Conservation (phyloP, 352 stramenopile genomes). For the Globisporangium orthogonon region DNA sequence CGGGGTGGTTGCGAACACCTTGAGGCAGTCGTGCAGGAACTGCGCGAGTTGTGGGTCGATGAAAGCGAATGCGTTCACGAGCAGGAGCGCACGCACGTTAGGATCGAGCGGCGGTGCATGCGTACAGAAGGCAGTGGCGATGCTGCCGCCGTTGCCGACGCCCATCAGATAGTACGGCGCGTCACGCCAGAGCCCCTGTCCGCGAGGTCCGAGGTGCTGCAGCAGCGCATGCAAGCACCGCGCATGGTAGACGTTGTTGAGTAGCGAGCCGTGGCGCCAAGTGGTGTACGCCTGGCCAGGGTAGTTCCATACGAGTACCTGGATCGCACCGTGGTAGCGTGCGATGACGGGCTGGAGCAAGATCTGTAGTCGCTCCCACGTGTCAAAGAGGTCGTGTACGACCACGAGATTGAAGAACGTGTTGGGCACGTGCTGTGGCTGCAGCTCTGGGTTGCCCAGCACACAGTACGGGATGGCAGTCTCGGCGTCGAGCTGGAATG, state of each 20-base stretch:
- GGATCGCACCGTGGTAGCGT: conserved; percentile 77
- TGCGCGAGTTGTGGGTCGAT: conserved; percentile 89
- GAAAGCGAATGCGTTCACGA: conserved; percentile 88
- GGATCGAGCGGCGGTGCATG: conserved; percentile 34
- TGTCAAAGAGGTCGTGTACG: conserved; percentile 95
- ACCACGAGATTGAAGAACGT: conserved; percentile 94
- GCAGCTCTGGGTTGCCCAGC: conserved; percentile 39
- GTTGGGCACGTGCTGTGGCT: conserved; percentile 17
- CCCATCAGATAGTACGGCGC: conserved; percentile 91
- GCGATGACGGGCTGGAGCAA: conserved; percentile 86
- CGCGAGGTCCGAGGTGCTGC: conserved; percentile 25
- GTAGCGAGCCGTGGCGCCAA: conserved; percentile 78
- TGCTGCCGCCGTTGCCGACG: conserved; percentile 89
- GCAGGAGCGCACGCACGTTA: conserved; percentile 77
- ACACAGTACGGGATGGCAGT: conserved; percentile 91
- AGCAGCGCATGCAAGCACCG: conserved; percentile 86
- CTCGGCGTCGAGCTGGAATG: conserved; percentile 91
- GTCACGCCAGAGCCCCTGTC: conserved; percentile 41
- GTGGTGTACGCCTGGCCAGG: conserved; percentile 93
- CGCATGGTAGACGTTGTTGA: conserved; percentile 92
- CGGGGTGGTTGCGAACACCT: conserved; percentile 90
- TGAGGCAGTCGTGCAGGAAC: conserved; percentile 93
- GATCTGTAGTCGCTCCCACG: conserved; percentile 92
- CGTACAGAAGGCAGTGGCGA: conserved; percentile 77
- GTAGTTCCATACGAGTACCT: conserved; percentile 95